Evolutionary conservation across 2,329 filamentous ascomycete genomes (phyloP), one percentile per base, ranked within the genome.

Genomic region (Talaromyces islandicus): DNA sequence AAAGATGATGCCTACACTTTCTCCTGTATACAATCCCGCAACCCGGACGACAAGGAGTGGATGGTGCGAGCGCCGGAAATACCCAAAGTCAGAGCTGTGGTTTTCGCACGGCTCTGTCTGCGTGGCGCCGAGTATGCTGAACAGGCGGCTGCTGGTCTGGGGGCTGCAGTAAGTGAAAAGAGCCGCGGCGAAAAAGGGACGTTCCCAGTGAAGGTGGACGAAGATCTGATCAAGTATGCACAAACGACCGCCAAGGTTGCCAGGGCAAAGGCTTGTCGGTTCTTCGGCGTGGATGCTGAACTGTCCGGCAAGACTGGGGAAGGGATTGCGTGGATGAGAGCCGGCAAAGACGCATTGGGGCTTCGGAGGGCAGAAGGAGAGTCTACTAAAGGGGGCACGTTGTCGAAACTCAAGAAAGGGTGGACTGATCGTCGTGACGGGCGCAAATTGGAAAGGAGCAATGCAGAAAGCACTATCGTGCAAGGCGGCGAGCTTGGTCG

Each of bases 1-100:
- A 97, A 97, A 68, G 93, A 97, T 70, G 94, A 99, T 69, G 92
- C 93, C 0, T 97, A 97, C 69, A 89, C 93, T 1, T 87, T 89
- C 1, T 84, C 88, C 7, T 88, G 96, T 2, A 86, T 91, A 0
- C 90, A 96, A 68, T 85, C 88, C 60, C 84, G 92, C 54, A 95
- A 96, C 70, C 85, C 88, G 57, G 86, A 88, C 66, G 91, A 92
- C 73, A 91, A 85, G 63, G 93, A 97, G 66, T 99, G 93, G 93
- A 97, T 97, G 92, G 95, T 94, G 73, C 91, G 89, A 68, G 85
- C 91, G 0, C 91, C 93, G 0, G 86, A 91, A 56, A 90, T 97
- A 54, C 89, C 92, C 30, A 92, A 93, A 70, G 92, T 96, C 19
- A 87, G 93, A 53, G 91, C 91, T 9, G 88, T 95, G 69, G 81